Percentiles rank a stretch among this genome's conserved stretches.
Conservation (phyloP, 345 rosid genomes). For the Lumnitzera racemosa region DNA sequence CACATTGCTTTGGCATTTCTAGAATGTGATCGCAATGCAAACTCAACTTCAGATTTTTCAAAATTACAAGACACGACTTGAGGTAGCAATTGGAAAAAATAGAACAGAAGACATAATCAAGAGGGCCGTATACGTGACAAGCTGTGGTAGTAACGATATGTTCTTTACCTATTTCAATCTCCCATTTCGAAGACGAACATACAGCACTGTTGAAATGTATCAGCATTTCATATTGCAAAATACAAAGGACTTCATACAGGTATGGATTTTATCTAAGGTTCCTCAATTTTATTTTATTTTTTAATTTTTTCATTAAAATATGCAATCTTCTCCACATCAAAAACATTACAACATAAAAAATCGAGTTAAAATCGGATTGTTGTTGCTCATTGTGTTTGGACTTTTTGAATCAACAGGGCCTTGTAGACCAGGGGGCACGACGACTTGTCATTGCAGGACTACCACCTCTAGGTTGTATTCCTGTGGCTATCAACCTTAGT, state of each 20-base stretch:
- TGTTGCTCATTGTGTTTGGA: no score
- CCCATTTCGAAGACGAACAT: conserved; percentile 5
- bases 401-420: background rate
- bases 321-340: no score
- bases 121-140: conserved; percentile 6
- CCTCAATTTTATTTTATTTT: no score
- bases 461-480: conserved; percentile 13
- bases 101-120: conserved; percentile 6
- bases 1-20: background rate
- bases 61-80: conserved; percentile 4
- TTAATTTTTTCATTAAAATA: no score
- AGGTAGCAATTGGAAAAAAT: conserved; percentile 7
- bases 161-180: conserved; percentile 2
- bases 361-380: background rate
- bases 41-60: conserved; percentile 11
- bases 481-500: conserved; percentile 1
- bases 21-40: conserved; percentile 8
- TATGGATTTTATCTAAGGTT: background rate
- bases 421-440: conserved; percentile 9
- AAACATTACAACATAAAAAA: background rate
- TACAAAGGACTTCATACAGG: conserved; percentile 3
- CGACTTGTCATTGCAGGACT: conserved; percentile 7
- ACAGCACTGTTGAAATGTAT: background rate
- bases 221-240: conserved; percentile 2
- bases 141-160: conserved; percentile 15